These are phyloP conservation scores for Echeveria elegans DNA, from an alignment of 164 flowering plant species.

Conservation along the genomic window DNA sequence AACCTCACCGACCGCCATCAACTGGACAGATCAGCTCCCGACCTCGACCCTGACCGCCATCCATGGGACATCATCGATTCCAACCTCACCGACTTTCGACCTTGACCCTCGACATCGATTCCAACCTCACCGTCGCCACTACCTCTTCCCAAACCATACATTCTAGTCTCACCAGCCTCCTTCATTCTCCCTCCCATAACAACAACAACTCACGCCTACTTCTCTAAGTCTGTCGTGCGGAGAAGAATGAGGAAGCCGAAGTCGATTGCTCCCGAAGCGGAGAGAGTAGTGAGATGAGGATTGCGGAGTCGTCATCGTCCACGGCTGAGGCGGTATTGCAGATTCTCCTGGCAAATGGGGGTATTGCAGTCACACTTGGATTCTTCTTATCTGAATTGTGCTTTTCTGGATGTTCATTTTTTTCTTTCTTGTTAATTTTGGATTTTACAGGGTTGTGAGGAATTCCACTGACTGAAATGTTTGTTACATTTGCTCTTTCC, in stretches of 20 bases:
- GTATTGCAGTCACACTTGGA: background rate
- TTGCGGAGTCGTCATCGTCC: too few species aligned
- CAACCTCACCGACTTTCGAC: too few species aligned
- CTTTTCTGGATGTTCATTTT: background rate
- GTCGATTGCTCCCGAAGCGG: background rate
- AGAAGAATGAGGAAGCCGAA: background rate
- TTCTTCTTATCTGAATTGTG: background rate
- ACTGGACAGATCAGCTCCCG: too few species aligned
- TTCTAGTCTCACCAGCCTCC: background rate
- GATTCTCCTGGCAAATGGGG: conserved; percentile 51
- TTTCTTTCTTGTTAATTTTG: background rate
- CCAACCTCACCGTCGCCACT: background rate
- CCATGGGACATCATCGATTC: too few species aligned
- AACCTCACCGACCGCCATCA: too few species aligned
- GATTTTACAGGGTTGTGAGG: conserved; percentile 88
- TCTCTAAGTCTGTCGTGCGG: background rate
- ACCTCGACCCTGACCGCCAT: too few species aligned
- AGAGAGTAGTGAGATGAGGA: background rate
- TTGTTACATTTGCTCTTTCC: too few species aligned
- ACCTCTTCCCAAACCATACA: background rate
- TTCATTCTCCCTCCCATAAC: background rate
- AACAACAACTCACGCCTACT: background rate
- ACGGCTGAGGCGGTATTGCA: conserved; percentile 31
- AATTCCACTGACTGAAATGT: conserved; percentile 41
- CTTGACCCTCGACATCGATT: too few species aligned